Evolutionary conservation across 2,329 filamentous ascomycete species (phyloP).

Genomic region (Aspergillus sp.): DNA sequence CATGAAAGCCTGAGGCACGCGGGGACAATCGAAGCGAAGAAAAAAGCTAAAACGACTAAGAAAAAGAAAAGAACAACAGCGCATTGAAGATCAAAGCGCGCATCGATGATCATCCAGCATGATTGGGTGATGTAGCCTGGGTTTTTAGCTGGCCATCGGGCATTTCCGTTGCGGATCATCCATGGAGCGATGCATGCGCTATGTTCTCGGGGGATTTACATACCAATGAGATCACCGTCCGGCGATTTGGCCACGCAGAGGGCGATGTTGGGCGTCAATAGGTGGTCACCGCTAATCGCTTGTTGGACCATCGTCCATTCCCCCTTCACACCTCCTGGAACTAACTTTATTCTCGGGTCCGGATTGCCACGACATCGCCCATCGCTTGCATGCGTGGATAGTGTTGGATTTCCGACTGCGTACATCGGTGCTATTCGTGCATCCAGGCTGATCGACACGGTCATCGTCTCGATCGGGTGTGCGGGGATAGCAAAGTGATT

Average conservation of each 20-base stretch:
- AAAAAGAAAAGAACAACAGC: neutral
- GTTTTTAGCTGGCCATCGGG: slow-evolving; percentile 18
- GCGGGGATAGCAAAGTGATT: slow-evolving; percentile 23
- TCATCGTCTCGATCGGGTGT: slow-evolving; percentile 22
- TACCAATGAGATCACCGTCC: slow-evolving; percentile 23
- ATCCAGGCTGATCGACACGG: slow-evolving; percentile 24
- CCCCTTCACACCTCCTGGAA: neutral
- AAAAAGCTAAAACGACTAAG: neutral
- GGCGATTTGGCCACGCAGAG: slow-evolving; percentile 6
- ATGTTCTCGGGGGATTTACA: slow-evolving; percentile 27
- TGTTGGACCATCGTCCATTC: neutral
- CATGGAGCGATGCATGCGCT: slow-evolving; percentile 15
- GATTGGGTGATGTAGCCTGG: neutral
- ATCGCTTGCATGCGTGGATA: slow-evolving; percentile 4
- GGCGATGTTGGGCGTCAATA: slow-evolving; percentile 22
- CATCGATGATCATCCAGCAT: neutral
- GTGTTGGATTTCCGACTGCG: neutral
- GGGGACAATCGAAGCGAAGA: neutral
- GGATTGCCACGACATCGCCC: slow-evolving; percentile 9
- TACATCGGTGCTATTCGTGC: slow-evolving; percentile 7
- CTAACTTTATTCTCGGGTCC: neutral
- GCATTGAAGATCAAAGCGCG: neutral
- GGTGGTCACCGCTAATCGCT: slow-evolving; percentile 13
- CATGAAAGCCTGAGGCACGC: neutral
- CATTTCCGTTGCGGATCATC: slow-evolving; percentile 34